phyloP scores from a whole-genome alignment of 2,329 filamentous ascomycete genomes.

The Pseudocercospora crystallina region DNA sequence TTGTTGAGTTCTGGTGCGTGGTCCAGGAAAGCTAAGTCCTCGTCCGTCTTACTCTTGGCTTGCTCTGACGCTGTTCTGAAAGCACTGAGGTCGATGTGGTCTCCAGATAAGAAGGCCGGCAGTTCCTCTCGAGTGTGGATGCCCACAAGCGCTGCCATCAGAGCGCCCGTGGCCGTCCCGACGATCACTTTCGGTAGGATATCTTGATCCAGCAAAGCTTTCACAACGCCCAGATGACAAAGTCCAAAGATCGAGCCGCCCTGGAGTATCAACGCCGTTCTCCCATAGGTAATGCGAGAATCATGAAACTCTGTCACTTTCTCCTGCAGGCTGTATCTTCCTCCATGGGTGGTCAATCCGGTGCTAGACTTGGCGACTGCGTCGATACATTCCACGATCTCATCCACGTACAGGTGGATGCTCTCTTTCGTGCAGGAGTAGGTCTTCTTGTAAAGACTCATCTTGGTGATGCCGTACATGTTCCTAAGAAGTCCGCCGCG shows the following conservation, averaged over 20 bases:
- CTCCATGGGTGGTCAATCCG: slow-evolving; percentile 13
- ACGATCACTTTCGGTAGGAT: slow-evolving; percentile 86
- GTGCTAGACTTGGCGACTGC: slow-evolving; percentile 71
- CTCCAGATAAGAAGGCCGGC: slow-evolving; percentile 71
- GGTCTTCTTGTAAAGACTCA: slow-evolving; percentile 77
- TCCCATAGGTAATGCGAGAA: slow-evolving; percentile 84
- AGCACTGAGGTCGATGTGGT: slow-evolving; percentile 78
- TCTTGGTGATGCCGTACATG: slow-evolving; percentile 81
- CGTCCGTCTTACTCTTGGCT: slow-evolving; percentile 18
- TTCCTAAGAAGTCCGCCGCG: slow-evolving; percentile 78
- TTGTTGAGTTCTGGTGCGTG: slow-evolving; percentile 39
- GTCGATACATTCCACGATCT: slow-evolving; percentile 76
- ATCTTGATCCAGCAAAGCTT: slow-evolving; percentile 71
- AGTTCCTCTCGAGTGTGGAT: slow-evolving; percentile 86
- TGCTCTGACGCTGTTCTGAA: slow-evolving; percentile 56
- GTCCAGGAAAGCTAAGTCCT: no score
- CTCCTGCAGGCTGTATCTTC: slow-evolving; percentile 64
- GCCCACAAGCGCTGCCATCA: slow-evolving; percentile 84
- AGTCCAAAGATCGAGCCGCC: slow-evolving; percentile 89
- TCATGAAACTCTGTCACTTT: slow-evolving; percentile 87
- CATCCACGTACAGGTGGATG: slow-evolving; percentile 87
- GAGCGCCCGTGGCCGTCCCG: slow-evolving; percentile 83
- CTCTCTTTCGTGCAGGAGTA: slow-evolving; percentile 90
- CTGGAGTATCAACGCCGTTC: slow-evolving; percentile 75
- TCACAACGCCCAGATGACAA: slow-evolving; percentile 86